Base-by-base conservation (phyloP, 2,329 filamentous ascomycete genomes). In the Trichoderma lentiforme region DNA sequence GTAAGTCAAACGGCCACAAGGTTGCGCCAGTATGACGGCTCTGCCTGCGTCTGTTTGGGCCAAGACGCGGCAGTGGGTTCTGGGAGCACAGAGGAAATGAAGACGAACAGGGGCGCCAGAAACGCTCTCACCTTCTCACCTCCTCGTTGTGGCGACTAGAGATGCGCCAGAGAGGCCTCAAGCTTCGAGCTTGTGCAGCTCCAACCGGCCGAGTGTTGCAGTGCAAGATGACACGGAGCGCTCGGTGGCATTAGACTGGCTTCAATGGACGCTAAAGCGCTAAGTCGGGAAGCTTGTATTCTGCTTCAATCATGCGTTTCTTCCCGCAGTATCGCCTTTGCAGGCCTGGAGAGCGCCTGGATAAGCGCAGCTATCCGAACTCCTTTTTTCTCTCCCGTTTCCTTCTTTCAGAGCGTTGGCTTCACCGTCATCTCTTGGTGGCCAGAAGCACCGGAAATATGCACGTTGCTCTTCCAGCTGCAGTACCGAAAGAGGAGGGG, bases 51-150 rank as follows among this genome's bases (percentile, higher is more conserved):
- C 47, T 51, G 60, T 64, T 57, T 57, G 43, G 67, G 43, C 60
- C 58, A 63, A 64, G 68, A 26, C 58, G 51, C 47, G 32, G 68
- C 30, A 47, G 68, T 57, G 68, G 58, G n/a, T 71, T 64, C 43
- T 43, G 62, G 60, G 34, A 28, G 63, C 70, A 71, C 63, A 53
- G 70, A 67, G 70, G 62, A 71, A 71, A 71, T 67, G 62, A 61
- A 60, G 21, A 56, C 53, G 56, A 43, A 21, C 58, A 63, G 58
- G 67, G 58, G 43, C 36, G 18, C 47, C 30, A 57, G 39, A 69
- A 69, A 21, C 34, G 21, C 34, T 34, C 56, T 43, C 56, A 32
- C 53, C 34, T 34, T 51, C 14, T 43, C 66, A 60, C 56, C 56
- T 69, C 56, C 36, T 61, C 56, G 21, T 57, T 30, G 58, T 30